Evolutionary conservation across 2,329 filamentous ascomycete species (phyloP).

Genomic region (Camptophora hylomeconis): DNA sequence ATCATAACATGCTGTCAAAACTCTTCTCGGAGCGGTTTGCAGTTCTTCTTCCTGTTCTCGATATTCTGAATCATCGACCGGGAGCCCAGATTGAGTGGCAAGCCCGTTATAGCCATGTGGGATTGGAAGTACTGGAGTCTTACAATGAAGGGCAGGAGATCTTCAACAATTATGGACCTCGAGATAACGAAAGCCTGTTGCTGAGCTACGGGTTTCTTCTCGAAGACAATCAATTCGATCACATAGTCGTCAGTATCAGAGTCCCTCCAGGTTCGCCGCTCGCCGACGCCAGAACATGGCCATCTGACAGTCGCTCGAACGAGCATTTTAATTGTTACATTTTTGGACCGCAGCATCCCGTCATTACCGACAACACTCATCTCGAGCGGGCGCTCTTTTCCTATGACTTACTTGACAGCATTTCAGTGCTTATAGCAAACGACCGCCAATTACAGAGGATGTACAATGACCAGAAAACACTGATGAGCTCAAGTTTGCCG

Average conservation of each 20-base stretch:
- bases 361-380: conserved; percentile 20
- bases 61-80: conserved; percentile 59
- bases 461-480: conserved; percentile 9
- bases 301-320: conserved; percentile 21
- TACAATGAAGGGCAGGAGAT: conserved; percentile 41
- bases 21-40: conserved; percentile 48
- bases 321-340: conserved; percentile 29
- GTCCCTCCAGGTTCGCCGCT: conserved; percentile 27
- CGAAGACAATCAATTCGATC: conserved; percentile 30
- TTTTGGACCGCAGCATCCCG: conserved; percentile 32
- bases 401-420: conserved; percentile 28
- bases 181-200: conserved; percentile 57
- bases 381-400: conserved; percentile 32
- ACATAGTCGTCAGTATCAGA: conserved; percentile 28
- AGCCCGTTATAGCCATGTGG: conserved; percentile 25
- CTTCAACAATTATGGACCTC: conserved; percentile 62
- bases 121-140: conserved; percentile 29
- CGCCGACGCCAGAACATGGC: conserved; percentile 21
- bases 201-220: conserved; percentile 35
- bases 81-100: conserved; percentile 48
- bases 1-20: conserved; percentile 17
- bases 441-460: conserved; percentile 25
- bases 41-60: conserved; percentile 56
- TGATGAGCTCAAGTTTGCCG: conserved; percentile 13
- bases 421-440: conserved; percentile 29